phyloP scores from a whole-genome alignment of 768 basidiomycete species.

The Tricholoma hemisulphureum region DNA sequence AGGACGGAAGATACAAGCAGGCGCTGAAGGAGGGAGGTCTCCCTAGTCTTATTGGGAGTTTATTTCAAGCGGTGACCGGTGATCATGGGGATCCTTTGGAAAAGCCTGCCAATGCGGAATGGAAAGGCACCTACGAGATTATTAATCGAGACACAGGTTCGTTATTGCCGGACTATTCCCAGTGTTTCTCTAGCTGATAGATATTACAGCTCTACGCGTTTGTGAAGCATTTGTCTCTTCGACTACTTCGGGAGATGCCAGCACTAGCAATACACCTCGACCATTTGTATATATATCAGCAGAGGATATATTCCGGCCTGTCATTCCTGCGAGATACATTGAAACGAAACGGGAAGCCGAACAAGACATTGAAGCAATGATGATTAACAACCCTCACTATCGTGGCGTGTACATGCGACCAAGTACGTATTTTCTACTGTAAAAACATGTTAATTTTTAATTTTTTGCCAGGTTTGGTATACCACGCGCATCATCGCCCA shows the following conservation, averaged over 20 bases:
- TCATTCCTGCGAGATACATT: conserved; percentile 85
- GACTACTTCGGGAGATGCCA: conserved; percentile 26
- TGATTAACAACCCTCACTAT: conserved; percentile 42
- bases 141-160: conserved; percentile 90
- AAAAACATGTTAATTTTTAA: not conserved
- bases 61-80: conserved; percentile 36
- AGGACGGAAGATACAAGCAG: conserved; percentile 77
- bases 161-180: conserved; percentile 24
- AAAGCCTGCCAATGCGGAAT: conserved; percentile 32
- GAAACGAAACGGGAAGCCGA: conserved; percentile 95
- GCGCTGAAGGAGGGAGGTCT: conserved; percentile 61
- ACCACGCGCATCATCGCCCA: conserved; percentile 94
- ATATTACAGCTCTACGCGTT: conserved; percentile 59
- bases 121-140: conserved; percentile 61
- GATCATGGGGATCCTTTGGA: conserved; percentile 61
- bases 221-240: conserved; percentile 72
- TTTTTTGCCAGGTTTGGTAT: conserved; percentile 73
- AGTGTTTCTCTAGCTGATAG: not conserved
- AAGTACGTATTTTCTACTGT: conserved; percentile 52
- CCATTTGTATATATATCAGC: conserved; percentile 96
- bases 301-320: conserved; percentile 86
- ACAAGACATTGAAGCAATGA: conserved; percentile 55
- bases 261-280: conserved; percentile 36
- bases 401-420: conserved; percentile 85
- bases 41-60: conserved; percentile 45